A percentile compares a stretch with the other conserved stretches of the same genome.
Evolutionary conservation across 139 green algal genomes (phyloP).

Genomic region (Tetradesmus lagerheimii): DNA sequence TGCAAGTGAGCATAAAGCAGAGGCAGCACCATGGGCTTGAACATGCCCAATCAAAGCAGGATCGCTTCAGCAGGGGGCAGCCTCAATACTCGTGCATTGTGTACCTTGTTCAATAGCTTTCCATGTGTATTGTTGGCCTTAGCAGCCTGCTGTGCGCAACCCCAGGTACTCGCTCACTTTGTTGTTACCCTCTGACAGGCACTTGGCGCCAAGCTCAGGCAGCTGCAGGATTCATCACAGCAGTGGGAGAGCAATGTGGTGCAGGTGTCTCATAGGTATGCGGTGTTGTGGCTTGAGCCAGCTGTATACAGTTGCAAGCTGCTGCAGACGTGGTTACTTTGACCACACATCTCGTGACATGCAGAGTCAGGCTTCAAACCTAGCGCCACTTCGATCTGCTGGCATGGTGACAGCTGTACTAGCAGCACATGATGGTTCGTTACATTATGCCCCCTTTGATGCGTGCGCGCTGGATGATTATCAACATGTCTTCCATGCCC

Average conservation of each 20-base stretch:
- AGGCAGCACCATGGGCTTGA: not conserved
- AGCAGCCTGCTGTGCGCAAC: not conserved
- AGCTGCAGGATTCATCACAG: not conserved
- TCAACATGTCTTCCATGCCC: not conserved
- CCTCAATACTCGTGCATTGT: not conserved
- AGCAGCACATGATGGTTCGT: too few relatives aligned
- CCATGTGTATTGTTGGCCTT: not conserved
- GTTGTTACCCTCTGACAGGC: not conserved
- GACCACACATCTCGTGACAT: too few relatives aligned
- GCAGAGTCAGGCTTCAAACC: too few relatives aligned
- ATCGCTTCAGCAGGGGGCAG: not conserved
- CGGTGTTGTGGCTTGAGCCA: not conserved
- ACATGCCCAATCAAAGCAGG: not conserved
- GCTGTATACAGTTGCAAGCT: not conserved
- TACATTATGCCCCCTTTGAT: too few relatives aligned
- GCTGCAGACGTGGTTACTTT: too few relatives aligned
- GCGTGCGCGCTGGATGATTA: not conserved
- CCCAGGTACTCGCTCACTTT: not conserved
- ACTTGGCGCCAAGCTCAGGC: not conserved
- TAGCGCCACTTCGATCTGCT: too few relatives aligned
- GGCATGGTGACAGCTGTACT: too few relatives aligned
- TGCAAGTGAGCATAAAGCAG: conserved; percentile 26
- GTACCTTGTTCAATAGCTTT: too few relatives aligned
- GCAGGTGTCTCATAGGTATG: conserved; percentile 10
- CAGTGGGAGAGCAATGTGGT: conserved; percentile 36